Evolutionary conservation across 1,284 basidiomycete species (phyloP).

Genomic region (Clitocybe nebularis): DNA sequence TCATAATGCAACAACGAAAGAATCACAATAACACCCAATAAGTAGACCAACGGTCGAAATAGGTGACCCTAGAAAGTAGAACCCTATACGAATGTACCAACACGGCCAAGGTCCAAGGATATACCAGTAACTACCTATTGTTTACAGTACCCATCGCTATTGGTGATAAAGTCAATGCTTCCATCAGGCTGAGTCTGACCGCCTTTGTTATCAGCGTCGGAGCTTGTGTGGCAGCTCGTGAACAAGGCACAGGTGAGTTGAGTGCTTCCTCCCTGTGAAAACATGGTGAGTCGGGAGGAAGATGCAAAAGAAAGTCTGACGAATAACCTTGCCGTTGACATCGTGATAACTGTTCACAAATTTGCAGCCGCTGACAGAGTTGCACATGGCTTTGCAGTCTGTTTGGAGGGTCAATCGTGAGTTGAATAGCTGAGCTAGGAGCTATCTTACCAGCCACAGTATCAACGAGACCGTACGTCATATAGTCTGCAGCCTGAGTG

Average conservation of each 20-base stretch:
- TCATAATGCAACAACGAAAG: too few relatives aligned
- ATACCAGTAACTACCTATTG: conserved; percentile 4
- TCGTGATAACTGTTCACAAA: conserved; percentile 45
- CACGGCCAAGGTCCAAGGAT: conserved; percentile 1
- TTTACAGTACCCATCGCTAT: conserved; percentile 40
- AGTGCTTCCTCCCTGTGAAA: conserved; percentile 31
- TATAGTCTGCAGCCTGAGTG: conserved; percentile 35
- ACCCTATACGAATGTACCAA: too few relatives aligned
- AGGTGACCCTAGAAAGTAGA: too few relatives aligned
- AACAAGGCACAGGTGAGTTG: conserved; percentile 40
- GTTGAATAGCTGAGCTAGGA: background rate
- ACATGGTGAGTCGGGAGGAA: conserved; percentile 2
- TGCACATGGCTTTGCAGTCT: conserved; percentile 43
- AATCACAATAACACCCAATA: too few relatives aligned
- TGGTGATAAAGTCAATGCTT: conserved; percentile 33
- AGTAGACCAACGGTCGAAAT: too few relatives aligned
- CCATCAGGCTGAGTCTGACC: conserved; percentile 40
- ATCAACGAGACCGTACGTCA: conserved; percentile 42
- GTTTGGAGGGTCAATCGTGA: background rate
- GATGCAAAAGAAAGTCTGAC: background rate
- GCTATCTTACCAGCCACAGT: conserved; percentile 32
- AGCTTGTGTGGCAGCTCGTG: conserved; percentile 27
- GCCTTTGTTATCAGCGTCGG: conserved; percentile 34
- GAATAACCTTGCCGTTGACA: conserved; percentile 37
- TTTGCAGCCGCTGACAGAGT: conserved; percentile 33